Evolutionary conservation across 495 filamentous ascomycete genomes (phyloP), one percentile per base, ranked within the genome.

Genomic region (Penicillium pancosmium): DNA sequence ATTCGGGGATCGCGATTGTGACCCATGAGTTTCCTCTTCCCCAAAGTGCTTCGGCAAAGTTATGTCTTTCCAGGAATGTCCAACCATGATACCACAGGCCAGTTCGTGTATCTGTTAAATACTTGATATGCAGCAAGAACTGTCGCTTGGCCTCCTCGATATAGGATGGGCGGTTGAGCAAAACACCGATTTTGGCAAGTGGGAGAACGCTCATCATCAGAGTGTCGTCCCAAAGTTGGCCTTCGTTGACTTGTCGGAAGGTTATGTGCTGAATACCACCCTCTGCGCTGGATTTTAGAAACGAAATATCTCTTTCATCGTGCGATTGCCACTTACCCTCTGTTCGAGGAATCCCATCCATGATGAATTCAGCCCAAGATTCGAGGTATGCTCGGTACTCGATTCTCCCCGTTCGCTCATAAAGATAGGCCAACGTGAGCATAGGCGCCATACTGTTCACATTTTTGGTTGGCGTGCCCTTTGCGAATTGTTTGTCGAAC

Each of bases 201-300:
- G 86, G 86, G 64, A 88, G 68, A 4, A 85, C 85, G 33, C 83
- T 86, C 85, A 88, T 88, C 85, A 88, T 87, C 44, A 88, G 74
- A 21, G 86, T 59, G 18, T 59, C 56, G 18, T 59, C 56, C 56
- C 56, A 59, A 31, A 59, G 38, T 33, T 59, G 50, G n/a, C 40
- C 49, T 21, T 59, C 40, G 31, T 59, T 52, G 35, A 52, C 56
- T 19, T 44, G 25, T 7, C 23, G 21, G 18, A 52, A 59, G 9
- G 56, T 59, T 6, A 53, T 59, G 18, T 59, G 56, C 6, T 59
- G 56, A 12, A 53, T 59, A 21, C 56, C 52, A 16, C 50, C 25
- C 11, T 47, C 46, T 34, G 27, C 18, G 3, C n/a, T 13, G 7
- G 16, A 19, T 8, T 16, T 43, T 18, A 25, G 35, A 25, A 23